Conservation (phyloP, 1,139 yeast genomes). For the Candida freyschussii region DNA sequence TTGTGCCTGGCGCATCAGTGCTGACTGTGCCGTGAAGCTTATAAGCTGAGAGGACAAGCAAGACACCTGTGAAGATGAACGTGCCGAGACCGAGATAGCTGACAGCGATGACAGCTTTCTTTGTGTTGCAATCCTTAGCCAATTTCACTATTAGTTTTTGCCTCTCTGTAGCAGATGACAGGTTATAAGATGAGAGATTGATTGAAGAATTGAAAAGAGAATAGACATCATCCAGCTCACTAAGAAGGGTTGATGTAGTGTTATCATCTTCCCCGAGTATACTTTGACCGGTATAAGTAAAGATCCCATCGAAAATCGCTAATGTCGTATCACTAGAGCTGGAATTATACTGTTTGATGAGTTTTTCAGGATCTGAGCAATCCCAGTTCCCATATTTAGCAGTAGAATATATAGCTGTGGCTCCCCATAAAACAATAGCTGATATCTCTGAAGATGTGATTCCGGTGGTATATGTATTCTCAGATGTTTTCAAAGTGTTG, state of each 20-base stretch:
- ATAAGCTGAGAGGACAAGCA: slow-evolving; percentile 7
- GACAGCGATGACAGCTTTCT: slow-evolving; percentile 7
- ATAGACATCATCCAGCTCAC: slow-evolving; percentile 1
- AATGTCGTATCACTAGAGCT: slow-evolving; percentile 1
- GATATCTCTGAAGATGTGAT: slow-evolving; percentile 5
- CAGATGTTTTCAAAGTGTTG: slow-evolving; percentile 2
- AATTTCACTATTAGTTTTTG: slow-evolving; percentile 5
- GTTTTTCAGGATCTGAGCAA: slow-evolving; percentile 8
- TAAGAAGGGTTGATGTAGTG: neutral
- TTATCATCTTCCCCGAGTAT: neutral
- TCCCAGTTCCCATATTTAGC: slow-evolving; percentile 12
- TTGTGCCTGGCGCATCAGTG: neutral
- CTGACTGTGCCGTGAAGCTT: neutral
- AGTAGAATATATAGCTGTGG: slow-evolving; percentile 8
- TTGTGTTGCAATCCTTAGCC: slow-evolving; percentile 7
- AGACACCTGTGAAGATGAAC: slow-evolving; percentile 6
- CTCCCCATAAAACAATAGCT: slow-evolving; percentile 7
- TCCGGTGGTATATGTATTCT: slow-evolving; percentile 3
- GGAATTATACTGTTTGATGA: slow-evolving; percentile 8
- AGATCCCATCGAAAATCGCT: slow-evolving; percentile 5
- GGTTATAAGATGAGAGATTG: slow-evolving; percentile 5
- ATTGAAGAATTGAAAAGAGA: slow-evolving; percentile 4
- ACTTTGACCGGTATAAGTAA: slow-evolving; percentile 1
- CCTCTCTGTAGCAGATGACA: slow-evolving; percentile 3
- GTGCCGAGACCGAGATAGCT: slow-evolving; percentile 7